Percentiles rank a stretch among this genome's conserved stretches.
These are phyloP conservation scores for Penicillium verhagenii DNA, from an alignment of 495 filamentous ascomycete species.

Conservation along the genomic window DNA sequence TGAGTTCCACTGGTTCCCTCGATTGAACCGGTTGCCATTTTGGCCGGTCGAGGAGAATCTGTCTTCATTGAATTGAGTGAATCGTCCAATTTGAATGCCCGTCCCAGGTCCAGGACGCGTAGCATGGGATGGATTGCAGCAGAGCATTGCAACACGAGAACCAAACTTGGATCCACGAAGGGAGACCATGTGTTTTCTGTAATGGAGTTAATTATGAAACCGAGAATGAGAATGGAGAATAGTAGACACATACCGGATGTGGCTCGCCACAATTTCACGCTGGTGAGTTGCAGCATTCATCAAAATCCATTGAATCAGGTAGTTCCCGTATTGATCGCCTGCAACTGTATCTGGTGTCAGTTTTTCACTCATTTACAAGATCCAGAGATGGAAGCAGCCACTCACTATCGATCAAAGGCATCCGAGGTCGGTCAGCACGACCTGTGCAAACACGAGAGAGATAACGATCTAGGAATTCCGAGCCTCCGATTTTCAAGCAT, in stretches of 20 bases:
- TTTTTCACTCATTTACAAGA: background rate
- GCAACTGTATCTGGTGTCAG: conserved; percentile 55
- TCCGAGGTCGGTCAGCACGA: conserved; percentile 85
- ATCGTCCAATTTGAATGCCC: conserved; percentile 60
- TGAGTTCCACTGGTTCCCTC: conserved; percentile 40
- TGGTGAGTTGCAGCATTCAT: conserved; percentile 83
- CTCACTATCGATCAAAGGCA: conserved; percentile 93
- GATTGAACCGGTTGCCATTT: conserved; percentile 33
- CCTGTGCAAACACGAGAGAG: conserved; percentile 92
- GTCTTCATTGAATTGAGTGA: conserved; percentile 55
- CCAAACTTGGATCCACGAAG: conserved; percentile 98
- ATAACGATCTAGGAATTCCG: conserved; percentile 89
- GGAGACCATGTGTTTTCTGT: conserved; percentile 99
- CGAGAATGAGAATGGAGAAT: background rate
- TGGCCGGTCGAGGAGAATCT: conserved; percentile 30
- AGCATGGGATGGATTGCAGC: conserved; percentile 85
- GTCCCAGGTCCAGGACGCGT: conserved; percentile 83
- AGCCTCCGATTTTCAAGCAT: conserved; percentile 92
- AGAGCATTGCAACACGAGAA: conserved; percentile 97
- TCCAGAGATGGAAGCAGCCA: conserved; percentile 5
- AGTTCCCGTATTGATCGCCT: conserved; percentile 98
- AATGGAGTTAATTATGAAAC: background rate
- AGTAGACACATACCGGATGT: conserved; percentile 63
- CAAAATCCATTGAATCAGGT: conserved; percentile 94
- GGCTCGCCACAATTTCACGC: conserved; percentile 86